Conservation (phyloP, 2,329 filamentous ascomycete species). For the Pyricularia sp. region DNA sequence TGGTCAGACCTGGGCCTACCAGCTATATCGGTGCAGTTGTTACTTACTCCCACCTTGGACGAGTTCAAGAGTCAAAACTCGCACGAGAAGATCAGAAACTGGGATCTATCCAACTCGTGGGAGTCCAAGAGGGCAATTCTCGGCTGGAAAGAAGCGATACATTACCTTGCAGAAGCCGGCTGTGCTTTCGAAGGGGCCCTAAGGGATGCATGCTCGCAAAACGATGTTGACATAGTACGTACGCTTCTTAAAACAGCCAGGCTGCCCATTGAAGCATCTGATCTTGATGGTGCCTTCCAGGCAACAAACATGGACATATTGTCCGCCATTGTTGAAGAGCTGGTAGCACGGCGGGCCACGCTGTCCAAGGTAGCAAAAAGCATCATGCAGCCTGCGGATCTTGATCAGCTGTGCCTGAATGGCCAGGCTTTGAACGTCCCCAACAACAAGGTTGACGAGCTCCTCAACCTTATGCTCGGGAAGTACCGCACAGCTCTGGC, state of each 20-base stretch:
- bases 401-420: neutral
- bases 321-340: neutral
- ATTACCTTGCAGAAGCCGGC: neutral
- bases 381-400: neutral
- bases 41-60: neutral
- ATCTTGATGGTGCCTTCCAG: neutral
- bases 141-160: neutral
- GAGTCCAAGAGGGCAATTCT: neutral
- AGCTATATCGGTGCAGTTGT: neutral
- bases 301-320: neutral
- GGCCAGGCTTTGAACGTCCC: neutral
- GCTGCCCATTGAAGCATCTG: neutral
- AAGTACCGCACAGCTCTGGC: neutral
- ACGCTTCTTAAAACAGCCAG: neutral
- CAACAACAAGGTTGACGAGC: neutral
- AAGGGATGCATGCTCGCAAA: neutral
- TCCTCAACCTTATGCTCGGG: neutral
- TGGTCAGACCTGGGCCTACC: neutral
- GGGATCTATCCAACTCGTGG: neutral
- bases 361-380: neutral
- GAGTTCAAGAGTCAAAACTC: neutral
- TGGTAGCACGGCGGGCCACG: neutral
- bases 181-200: neutral
- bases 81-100: neutral
- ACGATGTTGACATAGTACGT: neutral